These are phyloP conservation scores for Scytalidium lignicola DNA, from an alignment of 2,329 filamentous ascomycete species.

Conservation along the genomic window DNA sequence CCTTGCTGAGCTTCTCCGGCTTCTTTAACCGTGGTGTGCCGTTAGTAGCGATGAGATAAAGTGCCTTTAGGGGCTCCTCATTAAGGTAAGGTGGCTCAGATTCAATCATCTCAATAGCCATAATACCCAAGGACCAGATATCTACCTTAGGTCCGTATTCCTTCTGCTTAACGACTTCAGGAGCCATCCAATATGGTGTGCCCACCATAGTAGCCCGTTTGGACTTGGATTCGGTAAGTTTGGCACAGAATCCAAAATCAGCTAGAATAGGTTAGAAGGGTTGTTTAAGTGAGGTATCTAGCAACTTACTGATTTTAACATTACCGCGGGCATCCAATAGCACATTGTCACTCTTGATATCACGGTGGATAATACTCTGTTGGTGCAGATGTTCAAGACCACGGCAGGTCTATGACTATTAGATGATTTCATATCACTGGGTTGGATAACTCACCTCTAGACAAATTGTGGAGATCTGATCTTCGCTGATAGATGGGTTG, in stretches of 20 bases:
- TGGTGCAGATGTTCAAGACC: constrained; percentile 90
- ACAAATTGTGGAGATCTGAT: constrained; percentile 97
- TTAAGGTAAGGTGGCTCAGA: constrained; percentile 97
- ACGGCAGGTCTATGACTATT: constrained; percentile 71
- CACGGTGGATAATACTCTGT: constrained; percentile 96
- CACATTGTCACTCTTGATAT: constrained; percentile 99
- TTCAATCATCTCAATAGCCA: constrained; percentile 99
- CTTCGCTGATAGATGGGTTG: constrained; percentile 87
- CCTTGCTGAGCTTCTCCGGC: constrained; percentile 95
- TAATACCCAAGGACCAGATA: constrained; percentile 98
- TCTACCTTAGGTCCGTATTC: constrained; percentile 98
- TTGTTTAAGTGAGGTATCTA: background rate
- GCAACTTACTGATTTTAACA: constrained; percentile 86
- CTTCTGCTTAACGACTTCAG: constrained; percentile 98
- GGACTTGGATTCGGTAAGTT: constrained; percentile 91
- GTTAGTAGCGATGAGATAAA: constrained; percentile 97
- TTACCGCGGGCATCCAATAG: constrained; percentile 89
- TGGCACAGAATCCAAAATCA: constrained; percentile 98
- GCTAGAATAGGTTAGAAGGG: constrained; percentile 50
- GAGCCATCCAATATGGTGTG: constrained; percentile 99
- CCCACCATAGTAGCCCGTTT: constrained; percentile 99
- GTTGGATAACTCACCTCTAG: constrained; percentile 64
- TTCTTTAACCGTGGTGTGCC: constrained; percentile 96
- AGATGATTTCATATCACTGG: background rate
- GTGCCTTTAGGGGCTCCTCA: constrained; percentile 93